Conservation (phyloP, 2,329 filamentous ascomycete species). For the Venturia effusa region DNA sequence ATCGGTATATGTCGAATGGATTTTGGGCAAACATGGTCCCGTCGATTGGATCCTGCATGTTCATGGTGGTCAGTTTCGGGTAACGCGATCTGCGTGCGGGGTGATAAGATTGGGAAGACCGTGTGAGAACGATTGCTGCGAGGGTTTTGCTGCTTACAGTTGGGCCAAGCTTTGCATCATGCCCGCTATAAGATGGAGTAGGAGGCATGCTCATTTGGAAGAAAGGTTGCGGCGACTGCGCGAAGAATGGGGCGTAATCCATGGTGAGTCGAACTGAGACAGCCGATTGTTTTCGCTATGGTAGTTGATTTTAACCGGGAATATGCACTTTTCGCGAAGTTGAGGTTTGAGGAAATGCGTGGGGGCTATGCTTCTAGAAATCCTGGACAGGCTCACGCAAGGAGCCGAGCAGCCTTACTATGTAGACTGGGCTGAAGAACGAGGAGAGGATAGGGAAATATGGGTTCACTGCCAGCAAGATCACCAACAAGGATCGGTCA, state of each 20-base stretch:
- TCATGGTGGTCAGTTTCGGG: neutral
- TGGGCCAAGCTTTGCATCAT: slow-evolving; percentile 5
- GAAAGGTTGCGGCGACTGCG: slow-evolving; percentile 9
- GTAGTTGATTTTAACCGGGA: neutral
- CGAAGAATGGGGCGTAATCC: slow-evolving; percentile 10
- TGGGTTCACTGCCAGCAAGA: neutral
- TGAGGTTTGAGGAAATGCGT: neutral
- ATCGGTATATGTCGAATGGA: slow-evolving; percentile 15
- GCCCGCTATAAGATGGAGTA: slow-evolving; percentile 7
- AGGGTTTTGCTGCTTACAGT: slow-evolving; percentile 8
- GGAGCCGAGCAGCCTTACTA: neutral
- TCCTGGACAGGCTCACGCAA: slow-evolving; percentile 1
- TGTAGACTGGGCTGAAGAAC: neutral
- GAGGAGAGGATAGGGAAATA: neutral
- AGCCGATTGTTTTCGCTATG: neutral
- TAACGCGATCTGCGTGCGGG: neutral
- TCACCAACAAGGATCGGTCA: neutral
- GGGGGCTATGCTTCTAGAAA: neutral
- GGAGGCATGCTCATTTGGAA: slow-evolving; percentile 5
- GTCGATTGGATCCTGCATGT: slow-evolving; percentile 19
- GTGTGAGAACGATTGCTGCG: neutral
- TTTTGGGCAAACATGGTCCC: slow-evolving; percentile 15
- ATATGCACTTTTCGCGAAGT: neutral
- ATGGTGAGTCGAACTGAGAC: slow-evolving; percentile 2
- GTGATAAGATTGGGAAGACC: neutral